A percentile compares a stretch with the other conserved stretches of the same genome.
Conservation (phyloP, 371 early-diverging fungal species). For the Mucor indicus region DNA sequence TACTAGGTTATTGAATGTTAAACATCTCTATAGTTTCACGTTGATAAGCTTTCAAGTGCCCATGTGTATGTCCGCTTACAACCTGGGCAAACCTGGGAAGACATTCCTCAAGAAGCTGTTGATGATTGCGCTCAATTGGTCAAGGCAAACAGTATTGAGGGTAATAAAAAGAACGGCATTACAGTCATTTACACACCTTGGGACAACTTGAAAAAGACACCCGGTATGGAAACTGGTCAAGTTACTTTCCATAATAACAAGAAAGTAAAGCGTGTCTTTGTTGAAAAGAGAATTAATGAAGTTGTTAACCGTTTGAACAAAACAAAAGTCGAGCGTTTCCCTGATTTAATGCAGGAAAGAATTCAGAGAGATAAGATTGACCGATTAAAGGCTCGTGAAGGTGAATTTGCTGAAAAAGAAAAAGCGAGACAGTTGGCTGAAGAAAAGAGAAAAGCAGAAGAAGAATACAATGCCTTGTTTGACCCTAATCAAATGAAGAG, state of each 20-base stretch:
- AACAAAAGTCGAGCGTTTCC: slow-evolving; percentile 74
- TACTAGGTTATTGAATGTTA: too few relatives aligned
- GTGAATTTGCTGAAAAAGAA: slow-evolving; percentile 53
- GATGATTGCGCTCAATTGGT: slow-evolving; percentile 90
- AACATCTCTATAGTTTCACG: slow-evolving; percentile 79
- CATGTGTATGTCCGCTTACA: slow-evolving; percentile 92
- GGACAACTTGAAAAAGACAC: slow-evolving; percentile 89
- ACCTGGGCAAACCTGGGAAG: slow-evolving; percentile 75
- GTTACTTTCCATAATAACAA: slow-evolving; percentile 86
- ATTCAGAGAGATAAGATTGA: slow-evolving; percentile 60
- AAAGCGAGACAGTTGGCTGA: slow-evolving; percentile 27
- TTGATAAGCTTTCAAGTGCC: slow-evolving; percentile 94
- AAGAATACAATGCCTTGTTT: slow-evolving; percentile 55
- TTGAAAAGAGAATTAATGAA: slow-evolving; percentile 76
- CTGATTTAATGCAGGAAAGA: slow-evolving; percentile 77
- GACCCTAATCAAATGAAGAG: slow-evolving; percentile 57
- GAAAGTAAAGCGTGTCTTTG: slow-evolving; percentile 75
- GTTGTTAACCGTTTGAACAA: slow-evolving; percentile 93
- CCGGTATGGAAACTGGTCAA: slow-evolving; percentile 93
- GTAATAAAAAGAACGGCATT: slow-evolving; percentile 76
- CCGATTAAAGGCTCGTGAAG: slow-evolving; percentile 41
- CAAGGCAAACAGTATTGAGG: slow-evolving; percentile 83
- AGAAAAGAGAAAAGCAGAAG: slow-evolving; percentile 44
- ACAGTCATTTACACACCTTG: slow-evolving; percentile 95
- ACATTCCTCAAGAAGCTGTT: slow-evolving; percentile 71